Percentiles rank a stretch among this genome's conserved stretches.
These are phyloP conservation scores for grape (Vitis vinifera) DNA, from an alignment of 164 flowering plant species.

Conservation along the genomic window DNA sequence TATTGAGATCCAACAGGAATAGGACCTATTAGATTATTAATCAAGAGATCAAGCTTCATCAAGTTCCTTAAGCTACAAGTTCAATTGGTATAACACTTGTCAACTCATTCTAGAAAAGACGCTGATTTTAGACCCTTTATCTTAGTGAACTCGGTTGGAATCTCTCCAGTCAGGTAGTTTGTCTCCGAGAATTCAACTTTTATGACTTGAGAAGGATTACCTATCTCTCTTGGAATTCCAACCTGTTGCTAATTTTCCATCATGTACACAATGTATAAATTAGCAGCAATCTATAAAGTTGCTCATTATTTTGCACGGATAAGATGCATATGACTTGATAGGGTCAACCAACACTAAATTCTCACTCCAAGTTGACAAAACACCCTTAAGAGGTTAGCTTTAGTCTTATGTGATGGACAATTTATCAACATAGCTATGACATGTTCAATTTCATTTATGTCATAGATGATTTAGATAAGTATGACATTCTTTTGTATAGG, in stretches of 20 bases:
- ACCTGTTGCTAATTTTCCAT: background rate
- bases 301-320: too few species aligned
- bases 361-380: too few species aligned
- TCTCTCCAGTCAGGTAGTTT: conserved; percentile 59
- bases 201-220: conserved; percentile 52
- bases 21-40: conserved; percentile 58
- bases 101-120: conserved; percentile 67
- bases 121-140: conserved; percentile 40
- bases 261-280: too few species aligned
- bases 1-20: conserved; percentile 66
- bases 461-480: too few species aligned
- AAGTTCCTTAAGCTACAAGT: conserved; percentile 48
- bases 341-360: too few species aligned
- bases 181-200: conserved; percentile 76
- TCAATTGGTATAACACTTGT: conserved; percentile 66
- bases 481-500: too few species aligned
- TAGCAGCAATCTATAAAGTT: too few species aligned
- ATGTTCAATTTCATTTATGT: too few species aligned
- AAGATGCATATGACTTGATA: too few species aligned
- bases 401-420: too few species aligned
- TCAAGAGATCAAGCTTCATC: conserved; percentile 68
- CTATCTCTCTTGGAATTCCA: conserved; percentile 58
- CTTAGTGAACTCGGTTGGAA: conserved; percentile 63
- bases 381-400: too few species aligned
- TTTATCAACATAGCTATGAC: too few species aligned